Base-by-base conservation (phyloP, 441 rosid species). In the Kokia cookei region DNA sequence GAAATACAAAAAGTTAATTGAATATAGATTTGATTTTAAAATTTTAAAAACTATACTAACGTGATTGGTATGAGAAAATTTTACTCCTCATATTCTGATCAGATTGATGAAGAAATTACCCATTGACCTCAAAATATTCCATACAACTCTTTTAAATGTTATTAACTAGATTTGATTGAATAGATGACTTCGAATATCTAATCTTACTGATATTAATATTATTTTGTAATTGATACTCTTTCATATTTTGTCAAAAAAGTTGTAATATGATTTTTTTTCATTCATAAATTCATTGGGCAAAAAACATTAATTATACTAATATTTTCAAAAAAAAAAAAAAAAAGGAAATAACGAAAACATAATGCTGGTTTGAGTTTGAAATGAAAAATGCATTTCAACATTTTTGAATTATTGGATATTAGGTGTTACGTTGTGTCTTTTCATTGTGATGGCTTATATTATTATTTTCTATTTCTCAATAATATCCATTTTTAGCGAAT, bases 391-490 rank as follows among this genome's bases (percentile, higher is more conserved):
- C 8, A 26, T 47, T 66, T 47, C 40, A 66, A 66, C 14, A 47
- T 3, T 66, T 24, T 47, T 47, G 57, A 66, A 27, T 47, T 48
- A 47, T 66, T 13, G 57, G 42, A 47, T 7, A 66, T 40, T 59
- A 48, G 71, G 63, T 27, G 63, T 59, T 13, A 26, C 40, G 74
- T 50, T n/a, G 27, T 47, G 78, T 77, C 79, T 47, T 73, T 17
- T 79, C 65, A 45, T 13, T 37, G 14, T 26, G 14, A 11, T 43
- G 45, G 45, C 55, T 47, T 37, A 40, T 65, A 19, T 66, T 58
- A 26, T 59, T 58, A 29, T 42, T 17, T 58, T 37, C 40, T 37
- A 6, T 27, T 29, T 4, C 3, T 66, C 27, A 14, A 48, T 47
- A 26, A 47, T 37, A 50, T 26, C 19, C 32, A 2, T 7, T 22